These are phyloP conservation scores for Kazachstania sp. DNA, from an alignment of 1,139 yeast genomes.

Conservation along the genomic window DNA sequence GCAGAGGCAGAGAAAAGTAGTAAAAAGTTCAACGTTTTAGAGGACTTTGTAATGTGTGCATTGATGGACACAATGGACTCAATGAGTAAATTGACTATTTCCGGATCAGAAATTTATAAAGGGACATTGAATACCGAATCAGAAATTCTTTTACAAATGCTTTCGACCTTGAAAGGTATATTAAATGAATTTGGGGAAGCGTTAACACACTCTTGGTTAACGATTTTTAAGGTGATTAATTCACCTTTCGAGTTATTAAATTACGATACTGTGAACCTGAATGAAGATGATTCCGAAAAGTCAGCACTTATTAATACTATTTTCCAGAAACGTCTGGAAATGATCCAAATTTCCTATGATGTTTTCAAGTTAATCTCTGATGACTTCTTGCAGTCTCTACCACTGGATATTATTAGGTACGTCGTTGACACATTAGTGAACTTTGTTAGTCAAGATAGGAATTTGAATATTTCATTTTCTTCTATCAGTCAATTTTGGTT, in stretches of 20 bases:
- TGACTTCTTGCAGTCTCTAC: constrained; percentile 68
- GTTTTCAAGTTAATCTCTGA: constrained; percentile 75
- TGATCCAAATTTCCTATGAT: constrained; percentile 60
- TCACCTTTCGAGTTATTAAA: constrained; percentile 49
- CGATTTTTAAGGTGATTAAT: constrained; percentile 59
- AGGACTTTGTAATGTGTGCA: constrained; percentile 17
- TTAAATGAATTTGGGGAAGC: constrained; percentile 68
- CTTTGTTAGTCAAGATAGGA: constrained; percentile 62
- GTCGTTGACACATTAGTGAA: constrained; percentile 64
- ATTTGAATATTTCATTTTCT: constrained; percentile 80
- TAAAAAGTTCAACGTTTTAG: constrained; percentile 14
- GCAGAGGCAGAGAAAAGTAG: constrained; percentile 13
- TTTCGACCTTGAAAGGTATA: constrained; percentile 58
- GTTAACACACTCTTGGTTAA: constrained; percentile 58
- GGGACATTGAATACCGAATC: constrained; percentile 37
- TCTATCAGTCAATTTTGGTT: constrained; percentile 90
- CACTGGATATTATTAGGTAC: constrained; percentile 49
- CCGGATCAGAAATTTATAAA: constrained; percentile 23
- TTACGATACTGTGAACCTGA: constrained; percentile 15
- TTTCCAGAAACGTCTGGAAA: constrained; percentile 37
- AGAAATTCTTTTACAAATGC: constrained; percentile 54
- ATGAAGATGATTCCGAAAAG: constrained; percentile 19
- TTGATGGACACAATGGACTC: constrained; percentile 17
- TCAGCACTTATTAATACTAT: constrained; percentile 25
- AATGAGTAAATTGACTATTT: constrained; percentile 21